phyloP scores from a whole-genome alignment of 257 asterid genomes.

The Solanum verrucosum region DNA sequence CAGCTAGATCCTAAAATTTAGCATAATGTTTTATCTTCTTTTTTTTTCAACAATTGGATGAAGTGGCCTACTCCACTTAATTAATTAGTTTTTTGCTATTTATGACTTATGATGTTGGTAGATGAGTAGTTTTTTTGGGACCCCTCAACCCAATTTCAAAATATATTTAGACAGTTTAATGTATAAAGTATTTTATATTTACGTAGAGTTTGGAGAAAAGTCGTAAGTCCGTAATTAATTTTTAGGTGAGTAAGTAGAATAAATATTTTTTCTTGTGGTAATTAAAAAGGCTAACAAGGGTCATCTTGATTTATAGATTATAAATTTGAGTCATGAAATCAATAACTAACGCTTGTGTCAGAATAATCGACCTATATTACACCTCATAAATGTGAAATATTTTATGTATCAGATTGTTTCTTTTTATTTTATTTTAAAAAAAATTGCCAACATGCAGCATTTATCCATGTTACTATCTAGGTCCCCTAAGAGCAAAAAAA shows the following conservation, averaged over 20 bases:
- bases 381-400: neutral
- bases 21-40: neutral
- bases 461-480: neutral
- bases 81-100: neutral
- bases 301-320: neutral
- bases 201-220: neutral
- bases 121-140: neutral
- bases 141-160: neutral
- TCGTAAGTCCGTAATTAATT: accelerated
- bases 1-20: neutral
- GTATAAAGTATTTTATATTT: neutral
- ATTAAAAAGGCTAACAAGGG: neutral
- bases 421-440: accelerated
- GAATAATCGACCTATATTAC: neutral
- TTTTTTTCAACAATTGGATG: neutral
- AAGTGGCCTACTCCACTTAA: neutral
- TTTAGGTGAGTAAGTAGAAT: neutral
- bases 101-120: neutral
- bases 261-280: neutral
- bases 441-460: neutral
- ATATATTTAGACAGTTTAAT: neutral
- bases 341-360: accelerated
- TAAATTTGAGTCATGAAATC: neutral
- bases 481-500: neutral
- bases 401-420: neutral